Percentiles rank a stretch among this genome's conserved stretches.
Conservation (phyloP, 108 stramenopile genomes). For the Conticribra weissflogii region DNA sequence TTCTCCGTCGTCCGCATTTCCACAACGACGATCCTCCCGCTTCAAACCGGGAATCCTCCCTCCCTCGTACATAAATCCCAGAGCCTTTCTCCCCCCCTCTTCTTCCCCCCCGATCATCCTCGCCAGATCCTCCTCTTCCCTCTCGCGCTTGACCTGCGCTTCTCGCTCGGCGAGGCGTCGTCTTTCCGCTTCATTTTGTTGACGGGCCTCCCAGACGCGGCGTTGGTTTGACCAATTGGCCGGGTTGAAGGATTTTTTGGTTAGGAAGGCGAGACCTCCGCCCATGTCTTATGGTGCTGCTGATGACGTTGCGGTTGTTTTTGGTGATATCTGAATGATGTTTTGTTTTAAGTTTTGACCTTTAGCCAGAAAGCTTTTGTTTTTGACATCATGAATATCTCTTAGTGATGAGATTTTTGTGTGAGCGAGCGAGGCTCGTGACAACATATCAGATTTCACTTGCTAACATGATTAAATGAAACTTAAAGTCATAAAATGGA, state of each 20-base stretch:
- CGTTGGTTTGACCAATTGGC: conserved; percentile 76
- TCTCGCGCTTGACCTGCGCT: conserved; percentile 72
- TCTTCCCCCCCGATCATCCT: conserved; percentile 54
- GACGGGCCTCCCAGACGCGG: conserved; percentile 77
- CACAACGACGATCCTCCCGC: conserved; percentile 11
- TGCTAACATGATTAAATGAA: no score
- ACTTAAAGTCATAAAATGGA: no score
- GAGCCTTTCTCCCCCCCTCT: conserved; percentile 66
- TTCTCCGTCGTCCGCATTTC: conserved; percentile 2
- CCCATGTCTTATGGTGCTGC: conserved; percentile 60
- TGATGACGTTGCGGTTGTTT: no score
- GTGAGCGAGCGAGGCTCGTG: no score
- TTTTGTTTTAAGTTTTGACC: no score
- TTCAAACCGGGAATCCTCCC: conserved; percentile 67
- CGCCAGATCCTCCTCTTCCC: conserved; percentile 85
- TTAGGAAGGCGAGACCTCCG: conserved; percentile 80
- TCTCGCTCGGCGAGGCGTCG: conserved; percentile 61
- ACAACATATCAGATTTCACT: no score
- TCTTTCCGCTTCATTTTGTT: conserved; percentile 60
- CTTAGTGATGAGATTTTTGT: no score
- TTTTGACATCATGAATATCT: no score
- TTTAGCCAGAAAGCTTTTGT: no score
- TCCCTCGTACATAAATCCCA: conserved; percentile 81
- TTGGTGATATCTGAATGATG: no score
- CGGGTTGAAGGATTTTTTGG: conserved; percentile 88